Conservation (phyloP, 2,329 filamentous ascomycete genomes). For the Penicillium palitans region DNA sequence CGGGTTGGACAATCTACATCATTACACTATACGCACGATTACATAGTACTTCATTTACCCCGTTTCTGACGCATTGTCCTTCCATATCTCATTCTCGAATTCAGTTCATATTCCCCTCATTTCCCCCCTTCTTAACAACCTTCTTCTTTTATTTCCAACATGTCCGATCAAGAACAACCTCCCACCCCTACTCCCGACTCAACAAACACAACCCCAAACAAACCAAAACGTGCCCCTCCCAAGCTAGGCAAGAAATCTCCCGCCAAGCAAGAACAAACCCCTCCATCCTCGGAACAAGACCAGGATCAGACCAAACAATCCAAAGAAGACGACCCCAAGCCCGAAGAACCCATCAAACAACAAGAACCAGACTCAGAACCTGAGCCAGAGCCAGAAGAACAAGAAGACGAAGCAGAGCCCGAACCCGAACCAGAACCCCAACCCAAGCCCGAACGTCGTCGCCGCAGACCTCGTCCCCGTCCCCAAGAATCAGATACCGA, state of each 20-base stretch:
- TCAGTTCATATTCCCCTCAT: conserved; percentile 27
- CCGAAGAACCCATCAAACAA: conserved; percentile 9
- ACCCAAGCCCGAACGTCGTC: conserved; percentile 46
- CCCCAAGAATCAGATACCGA: conserved; percentile 51
- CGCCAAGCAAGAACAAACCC: conserved; percentile 29
- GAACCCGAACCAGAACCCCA: conserved; percentile 42
- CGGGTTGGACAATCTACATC: conserved; percentile 19
- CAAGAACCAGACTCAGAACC: conserved; percentile 25
- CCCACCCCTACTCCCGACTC: conserved; percentile 23
- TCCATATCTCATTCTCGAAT: conserved; percentile 14
- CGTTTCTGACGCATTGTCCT: conserved; percentile 24
- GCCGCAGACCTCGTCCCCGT: conserved; percentile 21
- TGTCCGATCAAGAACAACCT: conserved; percentile 32
- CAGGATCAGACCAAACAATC: conserved; percentile 15
- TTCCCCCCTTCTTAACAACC: conserved; percentile 10
- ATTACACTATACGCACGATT: conserved; percentile 18
- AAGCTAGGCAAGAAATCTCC: conserved; percentile 35
- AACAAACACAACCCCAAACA: conserved; percentile 21
- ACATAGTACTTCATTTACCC: conserved; percentile 8
- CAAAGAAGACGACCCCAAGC: conserved; percentile 17
- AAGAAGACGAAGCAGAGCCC: conserved; percentile 14
- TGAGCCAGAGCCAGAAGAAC: conserved; percentile 31
- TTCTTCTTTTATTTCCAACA: conserved; percentile 27
- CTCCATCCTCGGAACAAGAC: conserved; percentile 26
- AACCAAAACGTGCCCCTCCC: conserved; percentile 31